Evolutionary conservation across 2,329 filamentous ascomycete species (phyloP), one percentile per base, ranked within the genome.

Genomic region (Seiridium unicorne): DNA sequence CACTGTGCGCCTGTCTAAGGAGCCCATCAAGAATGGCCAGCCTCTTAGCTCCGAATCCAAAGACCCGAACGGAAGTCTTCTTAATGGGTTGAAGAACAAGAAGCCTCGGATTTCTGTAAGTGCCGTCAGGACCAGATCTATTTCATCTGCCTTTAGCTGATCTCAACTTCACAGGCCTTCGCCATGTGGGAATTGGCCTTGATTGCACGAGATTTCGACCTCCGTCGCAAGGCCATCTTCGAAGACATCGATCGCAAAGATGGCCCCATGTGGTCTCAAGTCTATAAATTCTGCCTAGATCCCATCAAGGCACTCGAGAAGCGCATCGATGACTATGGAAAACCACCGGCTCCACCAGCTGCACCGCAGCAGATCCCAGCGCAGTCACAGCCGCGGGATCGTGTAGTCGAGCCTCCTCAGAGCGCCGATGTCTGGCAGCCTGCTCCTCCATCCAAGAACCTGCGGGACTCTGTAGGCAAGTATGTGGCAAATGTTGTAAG

Each of bases 161-260:
- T 26, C 18, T 26, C 18, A 26, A 26, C 18, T 26, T 26, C 18
- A 26, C 13, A 91, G 84, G 84, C 87, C 0, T 96, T 96, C 73
- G 93, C 94, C 13, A 90, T 96, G 74, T 97, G 93, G 93, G 94
- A 98, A 71, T 80, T 97, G 35, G 86, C 87, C 36, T 82, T 91
- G 59, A 96, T 97, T 66, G 88, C 91, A 44, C 84, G 89, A 60
- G 84, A 86, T 58, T 93, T 90, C 63, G 82, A 88, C 13, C 82
- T 86, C 36, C 87, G 93, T 40, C 86, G 94, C 57, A 91, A 89
- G 73, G 85, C 87, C 26, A 92, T 98, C 59, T 97, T 91, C 74
- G 86, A 88, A 60, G 94, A 98, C 66, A 91, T 97, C 62, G 92
- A 96, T 66, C 89, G 93, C 62, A 86, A 86, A 58, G 90, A 89